Conservation (phyloP, 192 early-diverging fungal genomes). For the Coemansia sp. region DNA sequence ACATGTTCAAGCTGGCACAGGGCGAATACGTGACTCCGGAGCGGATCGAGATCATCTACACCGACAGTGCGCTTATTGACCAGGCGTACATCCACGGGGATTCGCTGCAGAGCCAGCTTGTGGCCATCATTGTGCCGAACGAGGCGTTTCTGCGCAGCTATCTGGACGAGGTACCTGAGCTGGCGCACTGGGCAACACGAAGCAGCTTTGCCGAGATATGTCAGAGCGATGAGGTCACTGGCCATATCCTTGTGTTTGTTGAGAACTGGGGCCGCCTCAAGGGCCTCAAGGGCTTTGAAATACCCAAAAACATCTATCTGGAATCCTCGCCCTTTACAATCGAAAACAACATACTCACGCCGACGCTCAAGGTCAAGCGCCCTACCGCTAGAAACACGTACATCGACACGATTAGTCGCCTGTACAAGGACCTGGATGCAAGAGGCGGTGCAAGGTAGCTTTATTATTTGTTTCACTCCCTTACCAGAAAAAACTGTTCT, state of each 20-base stretch:
- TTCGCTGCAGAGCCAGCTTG: slow-evolving; percentile 72
- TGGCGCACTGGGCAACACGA: slow-evolving; percentile 22
- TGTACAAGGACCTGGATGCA: not conserved
- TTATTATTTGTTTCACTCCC: too few relatives aligned
- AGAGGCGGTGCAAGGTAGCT: too few relatives aligned
- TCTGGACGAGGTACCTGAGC: slow-evolving; percentile 33
- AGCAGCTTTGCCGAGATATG: slow-evolving; percentile 60
- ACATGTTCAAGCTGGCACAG: slow-evolving; percentile 80
- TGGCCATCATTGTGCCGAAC: slow-evolving; percentile 76
- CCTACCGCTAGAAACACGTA: slow-evolving; percentile 28
- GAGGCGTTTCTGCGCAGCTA: slow-evolving; percentile 57
- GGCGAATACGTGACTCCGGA: slow-evolving; percentile 84
- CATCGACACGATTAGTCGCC: not conserved
- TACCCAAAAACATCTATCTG: slow-evolving; percentile 66
- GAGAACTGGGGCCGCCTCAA: slow-evolving; percentile 57
- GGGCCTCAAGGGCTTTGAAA: slow-evolving; percentile 73
- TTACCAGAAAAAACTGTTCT: too few relatives aligned
- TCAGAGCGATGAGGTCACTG: slow-evolving; percentile 55
- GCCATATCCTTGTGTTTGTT: slow-evolving; percentile 54
- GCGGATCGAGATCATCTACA: slow-evolving; percentile 73
- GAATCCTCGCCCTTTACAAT: slow-evolving; percentile 69
- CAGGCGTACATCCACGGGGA: slow-evolving; percentile 80
- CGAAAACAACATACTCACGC: slow-evolving; percentile 82
- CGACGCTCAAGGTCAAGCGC: slow-evolving; percentile 72
- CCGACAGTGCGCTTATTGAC: slow-evolving; percentile 58